A percentile compares a stretch with the other conserved stretches of the same genome.
Conservation (phyloP, 768 basidiomycete species). For the Suillus brevipes region DNA sequence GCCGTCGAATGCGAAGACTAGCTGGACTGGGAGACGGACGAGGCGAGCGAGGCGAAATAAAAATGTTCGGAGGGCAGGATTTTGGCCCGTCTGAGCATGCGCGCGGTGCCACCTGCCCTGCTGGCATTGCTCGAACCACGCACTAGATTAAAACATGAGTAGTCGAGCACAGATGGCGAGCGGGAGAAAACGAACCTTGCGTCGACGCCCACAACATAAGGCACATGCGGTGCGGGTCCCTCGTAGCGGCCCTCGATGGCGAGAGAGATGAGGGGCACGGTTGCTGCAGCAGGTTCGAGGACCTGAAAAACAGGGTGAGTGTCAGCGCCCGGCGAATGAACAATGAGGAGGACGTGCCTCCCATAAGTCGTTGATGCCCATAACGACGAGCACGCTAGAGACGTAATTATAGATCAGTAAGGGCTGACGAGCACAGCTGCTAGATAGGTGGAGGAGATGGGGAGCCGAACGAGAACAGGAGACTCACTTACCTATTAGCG, state of each 20-base stretch:
- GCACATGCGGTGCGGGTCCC: background rate
- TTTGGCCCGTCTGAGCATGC: background rate
- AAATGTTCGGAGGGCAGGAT: slow-evolving; percentile 17
- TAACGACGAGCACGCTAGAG: background rate
- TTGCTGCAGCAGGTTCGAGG: background rate
- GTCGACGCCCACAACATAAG: background rate
- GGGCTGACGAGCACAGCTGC: background rate
- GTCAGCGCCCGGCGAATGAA: background rate
- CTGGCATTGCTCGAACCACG: background rate
- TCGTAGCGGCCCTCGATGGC: background rate
- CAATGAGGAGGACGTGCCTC: background rate
- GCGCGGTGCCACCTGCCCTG: background rate
- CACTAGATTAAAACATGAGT: too few species aligned
- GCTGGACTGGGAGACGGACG: slow-evolving; percentile 36
- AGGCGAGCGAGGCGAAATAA: slow-evolving; percentile 46
- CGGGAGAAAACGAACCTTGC: background rate
- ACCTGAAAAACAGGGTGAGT: background rate
- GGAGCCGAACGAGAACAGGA: background rate
- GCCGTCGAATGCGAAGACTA: slow-evolving; percentile 55
- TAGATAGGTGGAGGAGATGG: background rate
- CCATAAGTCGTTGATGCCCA: background rate
- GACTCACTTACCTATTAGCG: too few species aligned
- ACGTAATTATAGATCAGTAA: background rate
- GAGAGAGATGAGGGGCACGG: background rate
- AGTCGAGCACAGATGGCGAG: too few species aligned